Evolutionary conservation across 2,329 filamentous ascomycete genomes (phyloP).

Genomic region (Aspergillus melleus): DNA sequence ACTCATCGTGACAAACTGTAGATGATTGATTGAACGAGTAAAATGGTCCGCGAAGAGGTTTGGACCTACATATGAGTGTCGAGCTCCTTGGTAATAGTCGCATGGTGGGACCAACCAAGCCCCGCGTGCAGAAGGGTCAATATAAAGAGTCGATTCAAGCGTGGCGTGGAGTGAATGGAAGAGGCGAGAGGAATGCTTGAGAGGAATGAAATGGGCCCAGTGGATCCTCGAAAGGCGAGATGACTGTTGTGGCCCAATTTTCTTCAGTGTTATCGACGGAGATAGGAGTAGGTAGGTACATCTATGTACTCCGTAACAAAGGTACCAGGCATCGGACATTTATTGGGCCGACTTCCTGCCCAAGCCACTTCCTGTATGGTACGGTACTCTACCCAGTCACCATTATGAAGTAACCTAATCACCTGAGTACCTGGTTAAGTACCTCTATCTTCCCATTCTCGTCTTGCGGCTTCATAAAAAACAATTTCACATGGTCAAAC

Average conservation of each 20-base stretch:
- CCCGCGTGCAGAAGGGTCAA: slow-evolving; percentile 4
- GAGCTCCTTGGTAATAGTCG: slow-evolving; percentile 26
- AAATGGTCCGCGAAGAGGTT: slow-evolving; percentile 19
- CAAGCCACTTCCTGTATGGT: not conserved
- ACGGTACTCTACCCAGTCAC: not conserved
- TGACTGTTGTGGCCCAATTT: not conserved
- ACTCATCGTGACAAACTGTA: slow-evolving; percentile 25
- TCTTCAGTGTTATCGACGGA: not conserved
- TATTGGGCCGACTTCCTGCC: not conserved
- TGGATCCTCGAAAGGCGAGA: not conserved
- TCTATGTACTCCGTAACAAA: no score
- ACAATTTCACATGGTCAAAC: no score
- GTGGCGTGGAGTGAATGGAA: not conserved
- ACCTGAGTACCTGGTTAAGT: not conserved
- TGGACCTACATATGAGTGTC: slow-evolving; percentile 29
- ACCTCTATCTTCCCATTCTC: not conserved
- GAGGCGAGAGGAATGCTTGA: not conserved
- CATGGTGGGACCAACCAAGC: slow-evolving; percentile 34
- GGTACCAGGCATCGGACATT: not conserved
- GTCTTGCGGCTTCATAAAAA: no score
- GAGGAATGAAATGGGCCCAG: not conserved
- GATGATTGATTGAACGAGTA: slow-evolving; percentile 8
- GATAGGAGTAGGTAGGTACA: no score
- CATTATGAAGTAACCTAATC: not conserved
- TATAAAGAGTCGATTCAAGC: not conserved